Evolutionary conservation across 164 flowering plant genomes (phyloP), one percentile per base, ranked within the genome.

Genomic region (Pachysandra terminalis): DNA sequence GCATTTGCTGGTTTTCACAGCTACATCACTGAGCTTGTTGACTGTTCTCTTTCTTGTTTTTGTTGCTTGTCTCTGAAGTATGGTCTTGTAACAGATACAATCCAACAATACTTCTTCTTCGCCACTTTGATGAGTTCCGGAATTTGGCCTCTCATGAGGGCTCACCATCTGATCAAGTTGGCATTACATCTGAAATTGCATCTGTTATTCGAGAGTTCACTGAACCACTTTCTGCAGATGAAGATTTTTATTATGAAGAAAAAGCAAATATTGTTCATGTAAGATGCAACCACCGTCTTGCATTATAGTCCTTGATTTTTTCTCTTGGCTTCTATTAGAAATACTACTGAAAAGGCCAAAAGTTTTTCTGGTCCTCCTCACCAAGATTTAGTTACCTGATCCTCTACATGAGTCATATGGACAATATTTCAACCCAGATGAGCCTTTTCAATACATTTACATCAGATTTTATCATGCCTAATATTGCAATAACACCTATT

Each of bases 31-130:
- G 3, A 22, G 59, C 21, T 56, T 10, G 8, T 32, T 37, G 4
- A n/a, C 19, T 19, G 17, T 24, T 3, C 17, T 63, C 5, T 14
- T 16, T 10, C 53, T 22, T 25, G 45, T 26, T 25, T n/a, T 59
- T 61, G 0, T 45, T 73, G 4, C 61, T 59, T 65, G 41, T 49
- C 28, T 0, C 32, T 51, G 49, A 62, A 48, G 41, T 28, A 61
- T 68, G 49, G 13, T 57, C 49, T 74, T 68, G 49, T 69, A 66
- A 64, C 86, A 94, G 97, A 64, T 91, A 91, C 77, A 76, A 87
- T 22, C 96, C 96, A 51, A 59, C 96, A 59, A 84, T 94, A 74
- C 85, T 94, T 77, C 90, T n/a, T n/a, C n/a, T 94, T 25, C 98
- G 87, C 56, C 96, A 86, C 80, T 91, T 91, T 80, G 93, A 90